These are phyloP conservation scores for Phytophthora idaei DNA, from an alignment of 352 stramenopile genomes.

Conservation along the genomic window DNA sequence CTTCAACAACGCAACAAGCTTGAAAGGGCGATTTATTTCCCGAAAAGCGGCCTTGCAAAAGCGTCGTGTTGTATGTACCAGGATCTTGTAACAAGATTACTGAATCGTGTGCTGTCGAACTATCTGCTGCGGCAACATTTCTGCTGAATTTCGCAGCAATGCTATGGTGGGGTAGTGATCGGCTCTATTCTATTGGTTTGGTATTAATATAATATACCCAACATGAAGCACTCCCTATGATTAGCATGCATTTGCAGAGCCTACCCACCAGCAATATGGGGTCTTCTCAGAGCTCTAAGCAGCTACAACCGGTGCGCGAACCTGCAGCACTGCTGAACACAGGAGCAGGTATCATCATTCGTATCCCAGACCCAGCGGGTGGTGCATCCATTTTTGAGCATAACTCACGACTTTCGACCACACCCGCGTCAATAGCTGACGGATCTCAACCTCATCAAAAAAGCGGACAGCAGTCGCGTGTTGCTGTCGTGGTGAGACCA, in stretches of 20 bases:
- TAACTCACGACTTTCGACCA: slow-evolving; percentile 37
- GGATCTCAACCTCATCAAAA: background rate
- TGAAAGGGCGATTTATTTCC: slow-evolving; percentile 2
- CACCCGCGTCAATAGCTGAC: slow-evolving; percentile 2
- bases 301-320: slow-evolving; percentile 33
- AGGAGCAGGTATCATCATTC: slow-evolving; percentile 56
- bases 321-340: slow-evolving; percentile 54
- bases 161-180: no score
- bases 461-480: slow-evolving; percentile 9
- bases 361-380: slow-evolving; percentile 29
- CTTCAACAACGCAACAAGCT: background rate
- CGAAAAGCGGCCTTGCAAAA: background rate
- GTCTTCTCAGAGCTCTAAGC: slow-evolving; percentile 31
- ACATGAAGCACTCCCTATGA: background rate
- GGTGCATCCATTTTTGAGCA: slow-evolving; percentile 50
- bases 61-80: background rate
- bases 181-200: no score
- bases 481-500: slow-evolving; percentile 53
- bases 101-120: no score
- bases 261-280: slow-evolving; percentile 36
- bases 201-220: no score
- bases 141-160: no score
- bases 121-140: no score
- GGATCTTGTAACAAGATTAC: slow-evolving; percentile 7
- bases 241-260: slow-evolving; percentile 23